phyloP scores from a whole-genome alignment of 495 filamentous ascomycete species.

The Xylaria sp. region DNA sequence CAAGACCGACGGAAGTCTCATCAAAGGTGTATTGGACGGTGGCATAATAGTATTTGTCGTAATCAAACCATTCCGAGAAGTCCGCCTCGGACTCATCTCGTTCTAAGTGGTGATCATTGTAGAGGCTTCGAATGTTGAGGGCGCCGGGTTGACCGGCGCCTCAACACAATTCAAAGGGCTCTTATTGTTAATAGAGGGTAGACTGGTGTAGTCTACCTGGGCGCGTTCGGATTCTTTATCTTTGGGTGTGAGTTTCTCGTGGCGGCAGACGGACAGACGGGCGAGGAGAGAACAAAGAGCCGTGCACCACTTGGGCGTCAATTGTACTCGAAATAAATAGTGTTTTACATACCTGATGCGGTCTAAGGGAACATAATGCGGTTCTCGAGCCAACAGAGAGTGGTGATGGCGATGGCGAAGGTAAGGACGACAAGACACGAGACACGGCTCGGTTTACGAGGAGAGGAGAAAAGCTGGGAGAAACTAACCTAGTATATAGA shows the following conservation, averaged over 20 bases:
- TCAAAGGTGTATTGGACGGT: background rate
- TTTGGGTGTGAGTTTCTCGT: background rate
- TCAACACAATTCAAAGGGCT: background rate
- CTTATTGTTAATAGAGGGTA: background rate
- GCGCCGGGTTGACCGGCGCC: slow-evolving; percentile 5
- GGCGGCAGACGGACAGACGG: background rate
- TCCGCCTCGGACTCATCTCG: background rate
- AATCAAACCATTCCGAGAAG: background rate
- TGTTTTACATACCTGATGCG: background rate
- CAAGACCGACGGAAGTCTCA: background rate
- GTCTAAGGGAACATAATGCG: background rate
- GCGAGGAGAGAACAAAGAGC: background rate
- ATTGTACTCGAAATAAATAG: background rate
- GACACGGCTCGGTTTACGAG: background rate
- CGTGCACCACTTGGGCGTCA: background rate
- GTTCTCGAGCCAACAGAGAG: background rate
- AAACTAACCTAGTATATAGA: too few species aligned
- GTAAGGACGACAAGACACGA: background rate
- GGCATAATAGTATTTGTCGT: background rate
- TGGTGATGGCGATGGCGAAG: background rate
- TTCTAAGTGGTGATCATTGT: slow-evolving; percentile 17
- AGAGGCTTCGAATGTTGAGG: background rate
- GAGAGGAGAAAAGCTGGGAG: background rate
- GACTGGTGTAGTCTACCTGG: background rate
- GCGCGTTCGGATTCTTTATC: background rate